Base-by-base conservation (phyloP, 495 filamentous ascomycete species). In the Aspergillus taichungensis region DNA sequence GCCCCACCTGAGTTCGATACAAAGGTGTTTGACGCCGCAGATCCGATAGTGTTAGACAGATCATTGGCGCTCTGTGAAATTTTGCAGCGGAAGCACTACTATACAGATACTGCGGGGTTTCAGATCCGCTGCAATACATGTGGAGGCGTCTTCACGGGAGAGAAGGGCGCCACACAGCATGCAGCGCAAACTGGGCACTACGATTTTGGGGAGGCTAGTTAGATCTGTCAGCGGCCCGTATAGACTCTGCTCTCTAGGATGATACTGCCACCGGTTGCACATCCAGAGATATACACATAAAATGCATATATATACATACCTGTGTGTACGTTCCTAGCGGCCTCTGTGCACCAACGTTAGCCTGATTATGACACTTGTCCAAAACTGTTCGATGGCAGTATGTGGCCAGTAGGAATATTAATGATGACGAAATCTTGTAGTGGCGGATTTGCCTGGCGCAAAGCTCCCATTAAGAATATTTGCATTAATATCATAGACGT, bases 71-170 rank as follows among this genome's bases (percentile, higher is more conserved):
- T 97, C 31, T 92, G 88, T 49, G 78, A 70, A 45, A 67, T 88
- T 6, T 70, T 87, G 47, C 74, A 82, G 38, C 61, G 74, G 45
- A 79, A 75, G 51, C 83, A 94, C 54, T 98, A 98, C 53, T 98
- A 80, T 47, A 98, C 92, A 0, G 88, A 96, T 59, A 94, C 88
- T 3, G 78, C 84, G 8, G 79, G 76, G 2, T 94, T 97, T 60
- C 71, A 74, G n/a, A 75, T 96, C 40, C 80, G 73, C 46, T 98
- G 92, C 59, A 89, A 88, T 49, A 59, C 71, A 9, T 94, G 89
- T 56, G 72, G 80, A 0, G 78, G 76, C 63, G 74, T 77, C 9
- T 81, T 88, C 8, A 79, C 82, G 39, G 92, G 92, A 0, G 80
- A 94, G 64, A 77, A 71, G 36, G 80, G 74, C 30, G 86, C 85